A percentile compares a stretch with the other conserved stretches of the same genome.
phyloP scores from a whole-genome alignment of 108 stramenopile species.

The Pseudonitzschia delicatissima region DNA sequence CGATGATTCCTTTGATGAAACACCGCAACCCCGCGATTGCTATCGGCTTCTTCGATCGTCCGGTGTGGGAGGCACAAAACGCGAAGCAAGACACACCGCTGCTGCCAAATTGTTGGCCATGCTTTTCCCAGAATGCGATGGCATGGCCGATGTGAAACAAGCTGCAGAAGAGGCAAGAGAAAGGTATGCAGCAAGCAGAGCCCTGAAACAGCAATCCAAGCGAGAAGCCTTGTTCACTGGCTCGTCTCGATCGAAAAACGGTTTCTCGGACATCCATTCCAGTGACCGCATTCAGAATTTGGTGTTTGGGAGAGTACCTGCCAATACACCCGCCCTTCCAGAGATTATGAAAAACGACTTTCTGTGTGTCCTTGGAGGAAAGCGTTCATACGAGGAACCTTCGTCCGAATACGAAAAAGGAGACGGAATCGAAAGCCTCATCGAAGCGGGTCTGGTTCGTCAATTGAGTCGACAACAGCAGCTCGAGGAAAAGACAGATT shows the following conservation, averaged over 20 bases:
- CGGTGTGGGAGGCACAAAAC: conserved; percentile 68
- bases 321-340: conserved; percentile 11
- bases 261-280: background rate
- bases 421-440: background rate
- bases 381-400: background rate
- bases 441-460: conserved; percentile 12
- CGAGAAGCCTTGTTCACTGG: background rate
- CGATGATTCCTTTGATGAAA: conserved; percentile 19
- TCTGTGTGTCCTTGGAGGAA: background rate
- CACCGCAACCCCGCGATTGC: conserved; percentile 22
- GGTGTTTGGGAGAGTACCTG: conserved; percentile 5
- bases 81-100: conserved; percentile 78
- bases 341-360: conserved; percentile 5
- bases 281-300: conserved; percentile 1
- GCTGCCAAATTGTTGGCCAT: conserved; percentile 75
- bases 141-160: conserved; percentile 77
- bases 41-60: conserved; percentile 43
- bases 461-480: conserved; percentile 43
- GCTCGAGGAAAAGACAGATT: conserved; percentile 30
- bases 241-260: background rate
- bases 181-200: conserved; percentile 63
- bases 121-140: conserved; percentile 76
- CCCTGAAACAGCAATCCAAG: conserved; percentile 39
- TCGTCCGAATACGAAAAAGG: background rate
- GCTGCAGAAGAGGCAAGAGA: conserved; percentile 78